Base-by-base conservation (phyloP, 208 protist genomes). In the Dictyostelium gargantuum region DNA sequence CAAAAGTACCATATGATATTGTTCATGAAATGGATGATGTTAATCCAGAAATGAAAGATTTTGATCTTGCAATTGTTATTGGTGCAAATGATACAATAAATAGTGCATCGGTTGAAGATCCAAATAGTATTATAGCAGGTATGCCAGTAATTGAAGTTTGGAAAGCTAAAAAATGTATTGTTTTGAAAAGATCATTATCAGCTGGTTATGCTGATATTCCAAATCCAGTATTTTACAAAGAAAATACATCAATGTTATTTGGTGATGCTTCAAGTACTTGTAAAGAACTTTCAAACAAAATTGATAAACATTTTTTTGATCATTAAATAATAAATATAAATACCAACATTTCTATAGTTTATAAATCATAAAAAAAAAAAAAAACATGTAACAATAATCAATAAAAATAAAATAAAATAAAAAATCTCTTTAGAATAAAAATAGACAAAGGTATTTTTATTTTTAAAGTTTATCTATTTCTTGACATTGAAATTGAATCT, bases 61-160 rank as follows among this genome's bases (percentile, higher is more conserved):
- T 94, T n/a, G 98, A 99, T 91, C 54, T 98, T 35, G 86, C 75
- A 0, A 84, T 98, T 17, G 97, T 98, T 1, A 97, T 98, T 93
- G 91, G 98, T 58, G 98, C 98, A 40, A 98, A 98, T 93, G 98
- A 99, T 94, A 99, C 97, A 19, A 93, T 99, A 54, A 99, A 99
- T 91, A 94, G 94, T 10, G 96, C 95, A 0, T 98, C 98, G 0
- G 23, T 95, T 3, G 96, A 98, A 15, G 97, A 99, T 79, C 97
- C 98, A 38, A 96, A 93, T 72, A 96, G 79, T 17, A 48, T 84
- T 29, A 98, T 98, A 58, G 97, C 97, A 5, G 97, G 97, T 54
- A 98, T 98, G 98, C 98, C 98, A 21, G 97, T 98, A 19, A 82
- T 98, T 11, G 84, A 96, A 15, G 97, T 97, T 23, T 98, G 97